Base-by-base conservation (phyloP, 305 asterid genomes). In the Fraxinus velutina region DNA sequence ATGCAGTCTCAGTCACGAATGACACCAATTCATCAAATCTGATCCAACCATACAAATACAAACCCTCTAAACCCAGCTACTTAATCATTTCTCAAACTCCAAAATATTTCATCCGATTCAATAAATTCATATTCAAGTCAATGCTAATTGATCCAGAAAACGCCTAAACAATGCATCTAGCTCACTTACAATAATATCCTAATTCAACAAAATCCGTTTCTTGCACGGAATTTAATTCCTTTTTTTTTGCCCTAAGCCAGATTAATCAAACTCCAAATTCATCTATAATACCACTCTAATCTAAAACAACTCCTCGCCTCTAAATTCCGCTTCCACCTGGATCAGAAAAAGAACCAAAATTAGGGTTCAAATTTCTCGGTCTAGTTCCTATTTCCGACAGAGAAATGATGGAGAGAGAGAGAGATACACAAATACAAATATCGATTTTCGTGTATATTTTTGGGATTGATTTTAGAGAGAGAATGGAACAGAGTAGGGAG, bases 311-410 rank as follows among this genome's bases (percentile, higher is more conserved):
- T 22, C 86, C 52, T 78, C 78, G 79, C 42, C 81, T 79, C 37
- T 36, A 81, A 79, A 47, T 77, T 60, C 83, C 60, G 77, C 21
- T 76, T 34, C 82, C 66, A 36, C 79, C 80, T 68, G 73, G 87
- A 86, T 84, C 86, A 72, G 50, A 76, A 77, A 83, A 71, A 75
- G 74, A 75, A 73, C 17, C 34, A 84, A 76, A 77, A 64, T 75
- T 82, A 85, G 87, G 88, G 90, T 79, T 80, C 76, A 62, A 60
- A 83, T 81, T 83, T 76, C 60, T 37, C 82, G 80, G 29, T 55
- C 77, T 52, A 73, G 50, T 62, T 79, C 83, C 85, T 76, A 62
- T 68, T 73, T 74, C 85, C 85, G 87, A 85, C 87, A 86, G 82
- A 86, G 42, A 22, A 85, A 80, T 74, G 78, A 68, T 17, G 70